These are phyloP conservation scores for Epicoccum nigrum DNA, from an alignment of 2,329 filamentous ascomycete genomes.

Conservation along the genomic window DNA sequence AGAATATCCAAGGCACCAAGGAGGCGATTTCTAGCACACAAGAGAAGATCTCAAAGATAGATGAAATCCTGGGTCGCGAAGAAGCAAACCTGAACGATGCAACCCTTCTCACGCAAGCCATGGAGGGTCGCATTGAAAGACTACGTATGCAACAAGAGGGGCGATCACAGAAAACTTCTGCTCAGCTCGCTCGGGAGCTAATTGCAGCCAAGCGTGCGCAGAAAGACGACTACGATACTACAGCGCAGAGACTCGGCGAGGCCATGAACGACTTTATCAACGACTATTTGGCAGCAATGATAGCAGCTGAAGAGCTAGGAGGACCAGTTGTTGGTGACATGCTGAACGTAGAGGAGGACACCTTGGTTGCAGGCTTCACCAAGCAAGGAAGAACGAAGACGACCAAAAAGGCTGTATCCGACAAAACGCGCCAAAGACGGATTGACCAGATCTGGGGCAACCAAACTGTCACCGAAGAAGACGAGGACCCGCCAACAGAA, in stretches of 20 bases:
- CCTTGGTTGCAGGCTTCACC: constrained; percentile 60
- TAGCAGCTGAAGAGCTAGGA: constrained; percentile 82
- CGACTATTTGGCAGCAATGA: constrained; percentile 71
- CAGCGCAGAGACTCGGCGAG: constrained; percentile 66
- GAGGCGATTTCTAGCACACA: constrained; percentile 59
- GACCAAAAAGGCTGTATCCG: constrained; percentile 44
- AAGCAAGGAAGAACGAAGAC: constrained; percentile 54
- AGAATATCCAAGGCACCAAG: constrained; percentile 69
- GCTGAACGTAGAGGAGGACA: constrained; percentile 66
- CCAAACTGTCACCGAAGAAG: constrained; percentile 29
- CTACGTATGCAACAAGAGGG: constrained; percentile 64
- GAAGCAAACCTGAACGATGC: constrained; percentile 56
- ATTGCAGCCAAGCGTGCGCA: constrained; percentile 66
- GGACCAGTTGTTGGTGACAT: constrained; percentile 81
- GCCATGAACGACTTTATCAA: constrained; percentile 74
- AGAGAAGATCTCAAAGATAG: constrained; percentile 48
- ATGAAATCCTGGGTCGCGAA: constrained; percentile 52
- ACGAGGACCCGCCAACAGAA: constrained; percentile 47
- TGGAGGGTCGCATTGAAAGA: constrained; percentile 63
- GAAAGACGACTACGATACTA: constrained; percentile 65
- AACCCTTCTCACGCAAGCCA: constrained; percentile 52
- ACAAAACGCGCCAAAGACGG: constrained; percentile 52
- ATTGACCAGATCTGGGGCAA: constrained; percentile 59
- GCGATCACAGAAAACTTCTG: constrained; percentile 63
- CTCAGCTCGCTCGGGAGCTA: constrained; percentile 67